Evolutionary conservation across 2,329 filamentous ascomycete species (phyloP).

Genomic region (Aspergillus japonicus): DNA sequence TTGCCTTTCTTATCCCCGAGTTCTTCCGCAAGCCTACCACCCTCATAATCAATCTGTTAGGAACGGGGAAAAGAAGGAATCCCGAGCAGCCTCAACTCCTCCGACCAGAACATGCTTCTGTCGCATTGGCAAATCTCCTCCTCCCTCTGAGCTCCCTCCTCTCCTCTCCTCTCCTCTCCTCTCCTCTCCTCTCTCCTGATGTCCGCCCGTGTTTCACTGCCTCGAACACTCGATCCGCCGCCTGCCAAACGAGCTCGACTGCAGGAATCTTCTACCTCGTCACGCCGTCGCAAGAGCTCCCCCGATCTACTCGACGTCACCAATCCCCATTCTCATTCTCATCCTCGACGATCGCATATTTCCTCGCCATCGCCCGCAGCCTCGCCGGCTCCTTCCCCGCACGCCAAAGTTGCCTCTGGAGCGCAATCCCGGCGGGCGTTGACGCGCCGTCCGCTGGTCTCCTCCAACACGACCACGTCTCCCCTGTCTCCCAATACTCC

Average conservation of each 20-base stretch:
- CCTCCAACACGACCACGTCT: not conserved
- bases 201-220: constrained; percentile 36
- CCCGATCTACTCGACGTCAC: constrained; percentile 35
- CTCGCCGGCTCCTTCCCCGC: constrained; percentile 15
- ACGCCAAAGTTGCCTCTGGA: constrained; percentile 7
- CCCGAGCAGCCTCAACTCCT: not conserved
- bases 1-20: not conserved
- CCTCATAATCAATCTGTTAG: not conserved
- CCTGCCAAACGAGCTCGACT: constrained; percentile 30
- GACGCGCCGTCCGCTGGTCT: constrained; percentile 6
- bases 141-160: constrained; percentile 19
- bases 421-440: constrained; percentile 4
- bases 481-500: not conserved
- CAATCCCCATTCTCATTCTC: constrained; percentile 6
- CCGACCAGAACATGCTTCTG: not conserved
- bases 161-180: constrained; percentile 11
- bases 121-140: not conserved
- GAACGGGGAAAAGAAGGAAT: no score
- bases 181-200: constrained; percentile 21
- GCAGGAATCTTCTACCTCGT: constrained; percentile 13
- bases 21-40: not conserved
- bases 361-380: constrained; percentile 14
- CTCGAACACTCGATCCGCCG: constrained; percentile 17
- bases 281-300: constrained; percentile 31
- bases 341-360: constrained; percentile 6